These are phyloP conservation scores for Hymenoscyphus linearis DNA, from an alignment of 2,329 filamentous ascomycete species.

Conservation along the genomic window DNA sequence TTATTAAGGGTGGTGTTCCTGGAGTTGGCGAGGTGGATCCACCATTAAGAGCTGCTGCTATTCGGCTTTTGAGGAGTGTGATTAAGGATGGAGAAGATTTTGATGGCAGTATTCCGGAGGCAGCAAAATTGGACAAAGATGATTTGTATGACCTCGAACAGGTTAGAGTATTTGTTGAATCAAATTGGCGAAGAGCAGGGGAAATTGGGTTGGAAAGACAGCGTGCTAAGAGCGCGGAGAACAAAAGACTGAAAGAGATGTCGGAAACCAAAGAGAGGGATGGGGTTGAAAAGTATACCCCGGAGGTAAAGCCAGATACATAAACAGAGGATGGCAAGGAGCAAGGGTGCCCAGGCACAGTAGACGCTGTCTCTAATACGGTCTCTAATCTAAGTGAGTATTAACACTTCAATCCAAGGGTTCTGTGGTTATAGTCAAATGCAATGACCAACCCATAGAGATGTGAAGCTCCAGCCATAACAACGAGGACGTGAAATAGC, in stretches of 20 bases:
- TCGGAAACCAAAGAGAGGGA: not conserved
- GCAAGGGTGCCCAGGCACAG: not conserved
- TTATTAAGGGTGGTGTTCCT: constrained; percentile 34
- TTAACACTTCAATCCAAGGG: constrained; percentile 24
- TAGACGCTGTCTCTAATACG: not conserved
- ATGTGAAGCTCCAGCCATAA: constrained; percentile 77
- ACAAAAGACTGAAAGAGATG: constrained; percentile 19
- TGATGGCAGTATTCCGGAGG: constrained; percentile 34
- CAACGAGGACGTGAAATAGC: constrained; percentile 87
- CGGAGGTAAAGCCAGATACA: not conserved
- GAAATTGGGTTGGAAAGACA: constrained; percentile 32
- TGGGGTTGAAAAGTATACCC: not conserved
- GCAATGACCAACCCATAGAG: constrained; percentile 75
- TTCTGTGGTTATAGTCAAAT: constrained; percentile 77
- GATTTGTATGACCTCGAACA: constrained; percentile 42
- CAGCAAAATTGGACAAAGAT: constrained; percentile 31
- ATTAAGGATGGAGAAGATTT: constrained; percentile 41
- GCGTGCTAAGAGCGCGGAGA: constrained; percentile 10
- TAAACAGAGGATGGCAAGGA: not conserved
- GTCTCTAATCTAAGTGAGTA: not conserved
- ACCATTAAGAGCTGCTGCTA: constrained; percentile 22
- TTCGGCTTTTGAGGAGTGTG: constrained; percentile 44
- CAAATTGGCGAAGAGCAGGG: constrained; percentile 37
- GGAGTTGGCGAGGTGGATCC: constrained; percentile 25
- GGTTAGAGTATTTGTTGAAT: constrained; percentile 39